Evolutionary conservation across 2,329 filamentous ascomycete genomes (phyloP).

Genomic region (Cytospora chrysosperma): DNA sequence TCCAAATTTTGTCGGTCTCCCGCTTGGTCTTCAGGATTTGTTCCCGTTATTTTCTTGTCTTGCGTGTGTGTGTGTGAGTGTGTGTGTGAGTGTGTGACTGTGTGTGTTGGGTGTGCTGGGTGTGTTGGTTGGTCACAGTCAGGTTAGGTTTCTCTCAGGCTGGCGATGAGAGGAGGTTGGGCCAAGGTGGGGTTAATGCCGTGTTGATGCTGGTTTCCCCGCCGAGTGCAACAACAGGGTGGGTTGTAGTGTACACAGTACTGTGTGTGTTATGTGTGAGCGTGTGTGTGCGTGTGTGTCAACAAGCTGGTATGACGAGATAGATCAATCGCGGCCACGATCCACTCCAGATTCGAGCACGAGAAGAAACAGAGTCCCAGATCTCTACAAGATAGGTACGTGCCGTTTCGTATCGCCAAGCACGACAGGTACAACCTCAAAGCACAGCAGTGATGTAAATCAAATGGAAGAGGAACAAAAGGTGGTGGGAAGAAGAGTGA

Average conservation of each 20-base stretch:
- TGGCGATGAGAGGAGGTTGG: constrained; percentile 8
- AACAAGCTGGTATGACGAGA: too few species aligned
- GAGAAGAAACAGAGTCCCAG: too few species aligned
- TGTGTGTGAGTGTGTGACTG: constrained; percentile 10
- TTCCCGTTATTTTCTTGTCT: not conserved
- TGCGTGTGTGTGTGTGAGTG: too few species aligned
- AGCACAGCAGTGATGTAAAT: too few species aligned
- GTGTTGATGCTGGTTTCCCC: constrained; percentile 7
- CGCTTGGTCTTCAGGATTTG: constrained; percentile 8
- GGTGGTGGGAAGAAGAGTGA: not conserved
- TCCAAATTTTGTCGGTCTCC: constrained; percentile 7
- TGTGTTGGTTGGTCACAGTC: constrained; percentile 15
- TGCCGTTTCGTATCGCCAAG: too few species aligned
- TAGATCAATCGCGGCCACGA: too few species aligned
- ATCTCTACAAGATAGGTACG: too few species aligned
- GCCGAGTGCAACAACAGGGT: constrained; percentile 5
- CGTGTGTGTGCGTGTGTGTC: too few species aligned
- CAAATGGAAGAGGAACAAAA: not conserved
- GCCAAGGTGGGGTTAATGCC: constrained; percentile 1
- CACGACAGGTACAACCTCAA: too few species aligned
- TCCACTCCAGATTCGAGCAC: too few species aligned
- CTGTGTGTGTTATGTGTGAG: too few species aligned
- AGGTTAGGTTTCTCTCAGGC: constrained; percentile 16
- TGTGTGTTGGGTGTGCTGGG: not conserved
- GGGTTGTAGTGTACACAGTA: too few species aligned